Evolutionary conservation across 164 flowering plant genomes (phyloP).

Genomic region (Magnolia kwangsiensis): DNA sequence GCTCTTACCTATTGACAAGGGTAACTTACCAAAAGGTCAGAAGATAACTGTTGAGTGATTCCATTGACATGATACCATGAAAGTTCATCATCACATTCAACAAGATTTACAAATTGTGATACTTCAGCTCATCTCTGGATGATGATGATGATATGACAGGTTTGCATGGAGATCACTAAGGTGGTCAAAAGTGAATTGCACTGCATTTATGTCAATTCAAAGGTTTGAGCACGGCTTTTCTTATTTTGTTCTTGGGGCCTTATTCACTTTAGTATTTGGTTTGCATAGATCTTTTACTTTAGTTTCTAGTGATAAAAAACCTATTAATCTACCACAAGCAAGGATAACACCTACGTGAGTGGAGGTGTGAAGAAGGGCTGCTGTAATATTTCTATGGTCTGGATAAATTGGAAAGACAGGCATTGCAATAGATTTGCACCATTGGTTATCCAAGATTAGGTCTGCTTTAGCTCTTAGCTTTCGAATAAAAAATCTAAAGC

Average conservation of each 20-base stretch:
- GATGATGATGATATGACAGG: not conserved
- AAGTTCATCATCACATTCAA: not conserved
- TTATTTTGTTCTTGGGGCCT: not conserved
- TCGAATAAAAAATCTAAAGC: too few species aligned
- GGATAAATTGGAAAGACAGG: too few species aligned
- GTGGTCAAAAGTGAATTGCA: not conserved
- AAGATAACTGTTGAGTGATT: not conserved
- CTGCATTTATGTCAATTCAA: not conserved
- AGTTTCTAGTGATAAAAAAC: too few species aligned
- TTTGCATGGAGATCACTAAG: not conserved
- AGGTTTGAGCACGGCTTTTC: not conserved
- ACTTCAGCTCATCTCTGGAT: not conserved
- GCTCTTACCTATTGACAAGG: not conserved
- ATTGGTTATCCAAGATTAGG: too few species aligned
- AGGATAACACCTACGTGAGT: too few species aligned
- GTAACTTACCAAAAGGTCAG: not conserved
- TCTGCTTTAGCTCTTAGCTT: too few species aligned
- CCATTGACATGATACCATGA: not conserved
- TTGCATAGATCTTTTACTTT: too few species aligned
- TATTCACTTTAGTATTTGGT: too few species aligned
- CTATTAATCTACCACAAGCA: too few species aligned
- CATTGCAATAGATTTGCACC: too few species aligned
- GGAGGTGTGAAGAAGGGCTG: too few species aligned
- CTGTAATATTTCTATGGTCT: too few species aligned
- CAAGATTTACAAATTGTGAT: not conserved